phyloP scores from a whole-genome alignment of 2,329 filamentous ascomycete species.

The Endocalyx cinctus region DNA sequence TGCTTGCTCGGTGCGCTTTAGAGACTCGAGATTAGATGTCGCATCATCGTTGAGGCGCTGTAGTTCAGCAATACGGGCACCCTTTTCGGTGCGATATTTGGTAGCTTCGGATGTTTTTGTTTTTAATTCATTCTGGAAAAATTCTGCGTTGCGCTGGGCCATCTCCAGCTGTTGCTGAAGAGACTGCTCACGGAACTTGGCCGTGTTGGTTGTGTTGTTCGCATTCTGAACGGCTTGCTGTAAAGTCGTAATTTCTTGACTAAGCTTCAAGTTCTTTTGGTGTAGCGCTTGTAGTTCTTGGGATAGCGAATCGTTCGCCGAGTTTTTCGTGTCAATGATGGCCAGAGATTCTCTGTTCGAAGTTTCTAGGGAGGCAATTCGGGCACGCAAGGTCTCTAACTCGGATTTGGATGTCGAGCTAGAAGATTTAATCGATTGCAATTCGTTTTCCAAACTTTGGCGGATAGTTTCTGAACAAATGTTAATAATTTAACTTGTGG shows the following conservation, averaged over 20 bases:
- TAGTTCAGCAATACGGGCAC: conserved; percentile 79
- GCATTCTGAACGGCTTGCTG: conserved; percentile 82
- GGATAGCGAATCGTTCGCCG: conserved; percentile 77
- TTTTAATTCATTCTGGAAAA: conserved; percentile 87
- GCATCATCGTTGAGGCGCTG: conserved; percentile 86
- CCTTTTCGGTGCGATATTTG: conserved; percentile 93
- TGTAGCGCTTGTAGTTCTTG: conserved; percentile 86
- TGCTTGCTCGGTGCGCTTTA: conserved; percentile 74
- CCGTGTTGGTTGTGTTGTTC: conserved; percentile 71
- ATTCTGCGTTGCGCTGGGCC: conserved; percentile 85
- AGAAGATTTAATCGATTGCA: conserved; percentile 72
- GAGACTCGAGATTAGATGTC: conserved; percentile 67
- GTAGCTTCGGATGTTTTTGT: conserved; percentile 82
- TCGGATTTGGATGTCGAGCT: conserved; percentile 70
- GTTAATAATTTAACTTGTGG: conserved; percentile 16
- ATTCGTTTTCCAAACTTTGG: conserved; percentile 73
- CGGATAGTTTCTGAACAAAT: conserved; percentile 63
- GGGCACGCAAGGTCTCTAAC: conserved; percentile 70
- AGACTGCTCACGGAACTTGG: conserved; percentile 86
- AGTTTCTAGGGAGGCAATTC: conserved; percentile 80
- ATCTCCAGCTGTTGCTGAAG: conserved; percentile 87
- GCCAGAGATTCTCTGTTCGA: conserved; percentile 88
- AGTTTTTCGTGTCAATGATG: conserved; percentile 84
- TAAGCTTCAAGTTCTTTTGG: conserved; percentile 77
- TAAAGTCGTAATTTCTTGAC: conserved; percentile 73